Percentiles rank a stretch among this genome's conserved stretches.
These are phyloP conservation scores for Trypanosoma cruzi DNA, from an alignment of 208 protist species.

Conservation along the genomic window DNA sequence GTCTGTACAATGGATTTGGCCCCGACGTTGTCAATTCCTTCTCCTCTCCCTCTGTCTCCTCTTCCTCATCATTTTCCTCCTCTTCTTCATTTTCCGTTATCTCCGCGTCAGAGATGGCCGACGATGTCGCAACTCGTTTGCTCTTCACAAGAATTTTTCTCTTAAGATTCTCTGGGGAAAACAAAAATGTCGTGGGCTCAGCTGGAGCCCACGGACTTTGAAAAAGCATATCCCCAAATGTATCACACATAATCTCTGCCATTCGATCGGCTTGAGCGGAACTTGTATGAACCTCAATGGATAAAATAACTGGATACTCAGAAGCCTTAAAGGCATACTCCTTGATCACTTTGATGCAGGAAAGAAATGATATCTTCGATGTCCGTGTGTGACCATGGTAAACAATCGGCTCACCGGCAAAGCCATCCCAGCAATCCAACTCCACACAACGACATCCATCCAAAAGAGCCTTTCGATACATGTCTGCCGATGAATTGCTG, in stretches of 20 bases:
- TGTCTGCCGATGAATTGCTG: conserved; percentile 33
- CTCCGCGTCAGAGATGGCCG: neutral
- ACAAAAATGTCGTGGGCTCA: conserved; percentile 14
- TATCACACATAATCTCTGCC: conserved; percentile 39
- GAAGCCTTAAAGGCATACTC: conserved; percentile 41
- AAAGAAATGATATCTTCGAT: conserved; percentile 40
- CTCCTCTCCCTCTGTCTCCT: neutral
- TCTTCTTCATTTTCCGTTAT: conserved; percentile 11
- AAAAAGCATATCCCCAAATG: conserved; percentile 33
- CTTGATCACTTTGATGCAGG: conserved; percentile 42
- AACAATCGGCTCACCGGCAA: conserved; percentile 40
- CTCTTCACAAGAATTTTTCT: conserved; percentile 42
- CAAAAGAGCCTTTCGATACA: conserved; percentile 38
- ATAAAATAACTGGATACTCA: conserved; percentile 51
- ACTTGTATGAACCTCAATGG: conserved; percentile 48
- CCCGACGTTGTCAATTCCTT: neutral
- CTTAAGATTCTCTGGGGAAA: conserved; percentile 32
- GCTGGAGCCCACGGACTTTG: conserved; percentile 19
- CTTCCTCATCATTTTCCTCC: neutral
- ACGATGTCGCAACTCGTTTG: conserved; percentile 16
- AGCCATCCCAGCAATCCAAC: conserved; percentile 57
- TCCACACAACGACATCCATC: conserved; percentile 54
- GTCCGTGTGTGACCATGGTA: conserved; percentile 57
- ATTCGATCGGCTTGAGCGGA: conserved; percentile 39
- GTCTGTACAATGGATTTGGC: conserved; percentile 1